phyloP scores from a whole-genome alignment of 768 basidiomycete genomes.

The Chalciporus pseudorubinellus region DNA sequence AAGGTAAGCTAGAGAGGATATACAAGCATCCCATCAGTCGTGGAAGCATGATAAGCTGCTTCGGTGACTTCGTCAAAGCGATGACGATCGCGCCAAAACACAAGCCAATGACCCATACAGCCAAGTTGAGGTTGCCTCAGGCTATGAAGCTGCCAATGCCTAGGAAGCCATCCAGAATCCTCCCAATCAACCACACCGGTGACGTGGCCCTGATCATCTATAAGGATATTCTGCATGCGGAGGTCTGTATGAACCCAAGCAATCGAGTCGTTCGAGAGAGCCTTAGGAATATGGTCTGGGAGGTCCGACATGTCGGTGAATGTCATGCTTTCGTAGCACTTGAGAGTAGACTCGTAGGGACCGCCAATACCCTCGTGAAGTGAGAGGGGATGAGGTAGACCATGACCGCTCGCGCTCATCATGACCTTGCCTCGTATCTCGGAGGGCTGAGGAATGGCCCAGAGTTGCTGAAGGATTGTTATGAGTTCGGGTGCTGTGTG shows the following conservation, averaged over 20 bases:
- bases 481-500: neutral
- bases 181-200: constrained; percentile 27
- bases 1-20: constrained; percentile 3
- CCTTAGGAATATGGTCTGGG: neutral
- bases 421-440: constrained; percentile 16
- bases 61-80: constrained; percentile 7
- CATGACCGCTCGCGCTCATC: constrained; percentile 25
- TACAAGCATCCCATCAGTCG: constrained; percentile 3
- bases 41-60: constrained; percentile 8
- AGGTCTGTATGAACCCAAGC: constrained; percentile 21
- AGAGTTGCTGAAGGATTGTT: constrained; percentile 15
- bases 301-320: constrained; percentile 4
- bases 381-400: constrained; percentile 17
- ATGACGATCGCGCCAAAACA: constrained; percentile 1
- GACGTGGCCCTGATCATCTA: constrained; percentile 16
- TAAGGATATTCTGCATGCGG: constrained; percentile 19
- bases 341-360: constrained; percentile 17
- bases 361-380: constrained; percentile 13
- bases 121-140: constrained; percentile 8
- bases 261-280: constrained; percentile 9
- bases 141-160: constrained; percentile 22
- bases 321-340: constrained; percentile 15
- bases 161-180: constrained; percentile 23
- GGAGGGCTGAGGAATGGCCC: constrained; percentile 18
- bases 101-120: constrained; percentile 11